Conservation (phyloP, 2,329 filamentous ascomycete species). For the Biscogniauxia mediterranea region DNA sequence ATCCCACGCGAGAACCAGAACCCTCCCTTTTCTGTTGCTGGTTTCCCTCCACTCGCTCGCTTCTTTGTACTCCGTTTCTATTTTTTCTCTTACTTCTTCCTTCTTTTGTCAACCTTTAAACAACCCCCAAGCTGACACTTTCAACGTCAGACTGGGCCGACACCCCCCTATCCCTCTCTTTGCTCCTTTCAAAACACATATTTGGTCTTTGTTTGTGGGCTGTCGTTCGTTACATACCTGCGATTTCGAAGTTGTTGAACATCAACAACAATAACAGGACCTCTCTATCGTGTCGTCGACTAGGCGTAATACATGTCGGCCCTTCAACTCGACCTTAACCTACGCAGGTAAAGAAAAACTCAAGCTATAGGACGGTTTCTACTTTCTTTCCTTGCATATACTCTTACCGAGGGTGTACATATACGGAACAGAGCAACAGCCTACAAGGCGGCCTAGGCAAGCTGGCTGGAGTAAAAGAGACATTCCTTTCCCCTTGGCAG, state of each 20-base stretch:
- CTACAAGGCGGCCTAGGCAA: conserved; percentile 5
- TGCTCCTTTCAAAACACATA: conserved; percentile 10
- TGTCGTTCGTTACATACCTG: conserved; percentile 23
- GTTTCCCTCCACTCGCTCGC: conserved; percentile 11
- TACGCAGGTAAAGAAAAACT: background rate
- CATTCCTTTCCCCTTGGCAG: conserved; percentile 19
- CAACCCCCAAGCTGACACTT: conserved; percentile 12
- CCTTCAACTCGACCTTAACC: background rate
- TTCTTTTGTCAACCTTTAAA: conserved; percentile 13
- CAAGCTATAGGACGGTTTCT: conserved; percentile 6
- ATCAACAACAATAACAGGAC: conserved; percentile 4
- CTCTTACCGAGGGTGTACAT: background rate
- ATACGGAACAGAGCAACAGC: conserved; percentile 11
- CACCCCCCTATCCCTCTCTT: conserved; percentile 14
- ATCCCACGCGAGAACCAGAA: conserved; percentile 19
- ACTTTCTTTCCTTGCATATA: background rate
- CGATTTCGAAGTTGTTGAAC: conserved; percentile 12
- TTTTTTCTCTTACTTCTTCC: conserved; percentile 3
- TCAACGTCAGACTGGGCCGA: conserved; percentile 14
- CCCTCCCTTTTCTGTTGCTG: conserved; percentile 19
- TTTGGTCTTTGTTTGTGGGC: conserved; percentile 15
- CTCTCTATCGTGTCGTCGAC: conserved; percentile 13
- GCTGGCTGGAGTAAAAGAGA: conserved; percentile 16
- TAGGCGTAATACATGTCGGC: conserved; percentile 18
- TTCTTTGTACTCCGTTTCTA: conserved; percentile 10